Evolutionary conservation across 2,329 filamentous ascomycete genomes (phyloP), one percentile per base, ranked within the genome.

Genomic region (Diaporthe eres): DNA sequence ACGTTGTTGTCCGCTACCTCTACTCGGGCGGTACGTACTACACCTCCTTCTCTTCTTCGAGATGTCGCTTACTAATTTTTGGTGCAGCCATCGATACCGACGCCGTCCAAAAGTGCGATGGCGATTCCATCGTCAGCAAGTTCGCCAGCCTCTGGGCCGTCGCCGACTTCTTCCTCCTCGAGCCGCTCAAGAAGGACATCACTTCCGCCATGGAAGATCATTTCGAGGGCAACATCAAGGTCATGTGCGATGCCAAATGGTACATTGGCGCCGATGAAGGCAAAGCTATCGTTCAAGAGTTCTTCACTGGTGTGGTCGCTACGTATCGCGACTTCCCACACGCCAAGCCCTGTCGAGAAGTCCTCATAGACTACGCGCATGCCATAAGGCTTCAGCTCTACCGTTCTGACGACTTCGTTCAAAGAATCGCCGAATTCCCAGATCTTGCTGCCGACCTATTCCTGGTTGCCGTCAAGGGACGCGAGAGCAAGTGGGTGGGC

Each of bases 21-120:
- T 72, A 72, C 34, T 72, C 70, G 39, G 70, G 70, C 15, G 55
- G 70, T 72, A 60, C 8, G 19, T 51, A 22, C 2, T 15, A 15
- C 22, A 51, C 7, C 8, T 7, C 22, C 12, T 37, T 17, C 2
- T 8, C 4, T 2, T 25, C 37, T 53, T 12, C 37, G 10, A 39
- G 37, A 39, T 13, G 37, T 12, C 31, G 7, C 9, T 49, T n/a
- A 42, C 55, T 72, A 22, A 72, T 28, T 31, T 39, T 10, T 9
- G 25, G 8, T 25, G 13, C 5, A 72, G 70, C n/a, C 8, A 49
- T 61, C 3, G 70, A 72, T 17, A 28, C 25, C 25, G 25, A 19
- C 22, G 51, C 22, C 28, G 70, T 49, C 3, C 10, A 60, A 6
- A 39, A 25, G 9, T 37, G 53, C 42, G 42, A 51, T 47, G 63